phyloP scores from a whole-genome alignment of 2,329 filamentous ascomycete genomes.

The Aspergillus jensenii region DNA sequence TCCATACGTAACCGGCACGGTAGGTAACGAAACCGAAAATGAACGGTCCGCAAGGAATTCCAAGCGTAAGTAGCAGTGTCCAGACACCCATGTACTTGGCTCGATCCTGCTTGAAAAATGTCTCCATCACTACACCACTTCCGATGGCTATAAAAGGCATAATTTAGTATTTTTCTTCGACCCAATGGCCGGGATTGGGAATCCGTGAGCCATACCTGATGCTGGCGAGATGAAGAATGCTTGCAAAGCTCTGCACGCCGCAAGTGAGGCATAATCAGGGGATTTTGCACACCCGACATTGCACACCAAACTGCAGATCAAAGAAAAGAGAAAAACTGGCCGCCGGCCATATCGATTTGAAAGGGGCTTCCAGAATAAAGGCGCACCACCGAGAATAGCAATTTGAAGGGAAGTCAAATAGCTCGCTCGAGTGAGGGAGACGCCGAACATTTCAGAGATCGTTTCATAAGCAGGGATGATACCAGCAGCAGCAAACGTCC shows the following conservation, averaged over 20 bases:
- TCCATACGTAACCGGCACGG: constrained; percentile 57
- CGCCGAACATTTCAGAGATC: constrained; percentile 55
- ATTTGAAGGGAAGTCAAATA: constrained; percentile 60
- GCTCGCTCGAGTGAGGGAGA: constrained; percentile 49
- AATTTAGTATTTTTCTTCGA: background rate
- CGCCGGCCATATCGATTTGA: constrained; percentile 55
- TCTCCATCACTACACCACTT: constrained; percentile 58
- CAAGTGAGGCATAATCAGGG: constrained; percentile 51
- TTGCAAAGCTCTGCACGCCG: constrained; percentile 41
- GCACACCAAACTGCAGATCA: constrained; percentile 48
- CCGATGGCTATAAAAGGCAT: constrained; percentile 45
- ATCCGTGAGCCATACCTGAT: constrained; percentile 21
- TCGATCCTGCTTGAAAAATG: constrained; percentile 57
- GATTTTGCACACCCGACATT: constrained; percentile 57
- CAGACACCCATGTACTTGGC: constrained; percentile 58
- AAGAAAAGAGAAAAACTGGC: constrained; percentile 54
- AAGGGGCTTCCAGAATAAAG: constrained; percentile 57
- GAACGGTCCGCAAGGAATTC: constrained; percentile 46
- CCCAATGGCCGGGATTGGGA: background rate
- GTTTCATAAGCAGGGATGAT: constrained; percentile 46
- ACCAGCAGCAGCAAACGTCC: constrained; percentile 53
- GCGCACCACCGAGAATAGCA: constrained; percentile 53
- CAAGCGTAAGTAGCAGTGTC: constrained; percentile 54
- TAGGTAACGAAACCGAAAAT: constrained; percentile 49
- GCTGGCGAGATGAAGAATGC: constrained; percentile 56